Evolutionary conservation across 1,284 basidiomycete species (phyloP).

Genomic region (Pulveroboletus sp.): DNA sequence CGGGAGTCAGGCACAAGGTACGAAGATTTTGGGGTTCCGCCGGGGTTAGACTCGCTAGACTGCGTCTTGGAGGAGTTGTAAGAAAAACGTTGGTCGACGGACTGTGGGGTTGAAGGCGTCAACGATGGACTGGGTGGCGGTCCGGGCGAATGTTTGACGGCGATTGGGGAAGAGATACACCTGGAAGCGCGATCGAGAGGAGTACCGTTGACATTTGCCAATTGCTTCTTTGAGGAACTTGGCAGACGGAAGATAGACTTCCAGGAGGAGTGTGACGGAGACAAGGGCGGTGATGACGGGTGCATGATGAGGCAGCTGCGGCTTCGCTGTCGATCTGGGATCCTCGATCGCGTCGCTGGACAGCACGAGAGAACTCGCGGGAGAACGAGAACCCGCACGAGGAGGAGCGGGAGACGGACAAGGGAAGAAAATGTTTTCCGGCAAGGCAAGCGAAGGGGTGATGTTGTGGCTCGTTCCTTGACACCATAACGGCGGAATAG

Average conservation of each 20-base stretch:
- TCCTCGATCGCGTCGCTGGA: slow-evolving; percentile 23
- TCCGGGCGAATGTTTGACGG: slow-evolving; percentile 19
- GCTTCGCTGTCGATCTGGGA: slow-evolving; percentile 26
- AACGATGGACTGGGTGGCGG: slow-evolving; percentile 49
- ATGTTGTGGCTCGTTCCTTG: slow-evolving; percentile 15
- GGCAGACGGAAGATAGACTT: slow-evolving; percentile 39
- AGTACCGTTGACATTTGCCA: slow-evolving; percentile 20
- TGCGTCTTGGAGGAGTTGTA: slow-evolving; percentile 72
- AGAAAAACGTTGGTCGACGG: slow-evolving; percentile 59
- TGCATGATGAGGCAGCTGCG: slow-evolving; percentile 25
- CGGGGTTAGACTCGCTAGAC: slow-evolving; percentile 62
- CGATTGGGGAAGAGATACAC: slow-evolving; percentile 39
- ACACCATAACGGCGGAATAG: neutral
- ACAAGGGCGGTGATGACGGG: slow-evolving; percentile 22
- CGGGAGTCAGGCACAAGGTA: slow-evolving; percentile 38
- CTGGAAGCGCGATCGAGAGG: slow-evolving; percentile 36
- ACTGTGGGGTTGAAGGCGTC: slow-evolving; percentile 49
- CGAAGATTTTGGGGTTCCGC: slow-evolving; percentile 33
- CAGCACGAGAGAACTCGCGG: slow-evolving; percentile 6
- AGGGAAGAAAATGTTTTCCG: slow-evolving; percentile 30
- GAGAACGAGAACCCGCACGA: slow-evolving; percentile 9
- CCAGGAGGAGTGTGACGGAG: slow-evolving; percentile 36
- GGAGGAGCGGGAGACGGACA: slow-evolving; percentile 3
- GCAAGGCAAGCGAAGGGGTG: slow-evolving; percentile 17
- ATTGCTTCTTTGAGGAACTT: slow-evolving; percentile 34